phyloP scores from a whole-genome alignment of 768 basidiomycete genomes.

The Phlegmacium glaucopus region DNA sequence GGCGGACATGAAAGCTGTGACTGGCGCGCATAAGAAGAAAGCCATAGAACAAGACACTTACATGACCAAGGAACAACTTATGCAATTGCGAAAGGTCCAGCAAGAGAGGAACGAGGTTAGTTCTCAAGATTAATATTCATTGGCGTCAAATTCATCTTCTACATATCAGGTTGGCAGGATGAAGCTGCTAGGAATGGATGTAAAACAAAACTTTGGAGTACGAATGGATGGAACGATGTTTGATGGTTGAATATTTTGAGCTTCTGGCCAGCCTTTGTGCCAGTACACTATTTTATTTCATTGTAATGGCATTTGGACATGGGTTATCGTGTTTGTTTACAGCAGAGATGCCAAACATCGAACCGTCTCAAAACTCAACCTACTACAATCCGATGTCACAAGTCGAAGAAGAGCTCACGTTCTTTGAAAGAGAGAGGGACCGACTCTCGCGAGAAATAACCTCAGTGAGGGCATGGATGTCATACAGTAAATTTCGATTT shows the following conservation, averaged over 20 bases:
- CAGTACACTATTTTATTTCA: too few species aligned
- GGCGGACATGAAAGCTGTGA: slow-evolving; percentile 79
- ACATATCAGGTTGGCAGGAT: slow-evolving; percentile 64
- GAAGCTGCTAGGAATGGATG: slow-evolving; percentile 85
- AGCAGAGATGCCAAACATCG: too few species aligned
- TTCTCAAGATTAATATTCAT: background rate
- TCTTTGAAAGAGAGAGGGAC: slow-evolving; percentile 81
- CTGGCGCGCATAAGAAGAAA: slow-evolving; percentile 67
- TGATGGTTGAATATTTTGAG: slow-evolving; percentile 17
- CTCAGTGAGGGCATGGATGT: slow-evolving; percentile 40
- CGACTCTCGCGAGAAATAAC: slow-evolving; percentile 72
- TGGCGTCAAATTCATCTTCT: background rate
- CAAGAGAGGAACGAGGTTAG: slow-evolving; percentile 79
- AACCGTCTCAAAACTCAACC: too few species aligned
- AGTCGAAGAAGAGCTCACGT: slow-evolving; percentile 47
- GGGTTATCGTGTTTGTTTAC: background rate
- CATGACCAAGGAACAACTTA: slow-evolving; percentile 73
- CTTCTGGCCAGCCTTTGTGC: background rate
- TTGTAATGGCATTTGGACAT: too few species aligned
- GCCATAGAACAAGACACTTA: slow-evolving; percentile 67
- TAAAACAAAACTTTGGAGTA: slow-evolving; percentile 82
- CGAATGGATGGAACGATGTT: slow-evolving; percentile 68
- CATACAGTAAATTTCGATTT: too few species aligned
- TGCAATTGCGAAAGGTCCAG: slow-evolving; percentile 80
- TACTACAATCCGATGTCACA: slow-evolving; percentile 26